Percentiles rank a stretch among this genome's conserved stretches.
phyloP scores from a whole-genome alignment of 768 basidiomycete genomes.

The Hygrophorus russula region DNA sequence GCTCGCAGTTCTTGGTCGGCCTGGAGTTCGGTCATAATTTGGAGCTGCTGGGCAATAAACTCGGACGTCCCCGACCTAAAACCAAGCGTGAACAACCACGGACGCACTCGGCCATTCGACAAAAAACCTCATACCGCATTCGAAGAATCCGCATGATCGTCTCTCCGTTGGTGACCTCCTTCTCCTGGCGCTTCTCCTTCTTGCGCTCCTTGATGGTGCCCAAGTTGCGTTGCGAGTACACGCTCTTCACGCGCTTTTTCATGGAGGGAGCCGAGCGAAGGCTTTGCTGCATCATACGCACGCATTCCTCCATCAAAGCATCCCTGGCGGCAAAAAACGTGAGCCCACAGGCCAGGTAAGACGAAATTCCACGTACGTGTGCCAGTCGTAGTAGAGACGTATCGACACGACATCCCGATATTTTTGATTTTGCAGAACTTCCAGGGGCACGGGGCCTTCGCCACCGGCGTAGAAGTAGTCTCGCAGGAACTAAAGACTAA shows the following conservation, averaged over 20 bases:
- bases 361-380: constrained; percentile 46
- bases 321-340: constrained; percentile 39
- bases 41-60: constrained; percentile 80
- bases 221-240: constrained; percentile 85
- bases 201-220: constrained; percentile 94
- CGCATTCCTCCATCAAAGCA: constrained; percentile 88
- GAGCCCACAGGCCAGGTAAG: neutral
- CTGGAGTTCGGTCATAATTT: constrained; percentile 73
- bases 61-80: constrained; percentile 67
- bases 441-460: constrained; percentile 81
- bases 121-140: constrained; percentile 63
- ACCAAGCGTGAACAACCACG: neutral
- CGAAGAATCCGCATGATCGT: constrained; percentile 90
- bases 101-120: no score
- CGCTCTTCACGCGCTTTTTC: constrained; percentile 87
- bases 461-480: constrained; percentile 95
- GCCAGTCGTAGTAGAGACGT: constrained; percentile 93
- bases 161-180: constrained; percentile 71
- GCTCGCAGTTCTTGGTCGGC: constrained; percentile 72
- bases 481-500: constrained; percentile 58
- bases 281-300: constrained; percentile 87
- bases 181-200: constrained; percentile 80
- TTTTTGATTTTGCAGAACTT: constrained; percentile 85
- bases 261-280: constrained; percentile 63
- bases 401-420: constrained; percentile 87